phyloP scores from a whole-genome alignment of 2,329 filamentous ascomycete species.

The Westerdykella ornata region DNA sequence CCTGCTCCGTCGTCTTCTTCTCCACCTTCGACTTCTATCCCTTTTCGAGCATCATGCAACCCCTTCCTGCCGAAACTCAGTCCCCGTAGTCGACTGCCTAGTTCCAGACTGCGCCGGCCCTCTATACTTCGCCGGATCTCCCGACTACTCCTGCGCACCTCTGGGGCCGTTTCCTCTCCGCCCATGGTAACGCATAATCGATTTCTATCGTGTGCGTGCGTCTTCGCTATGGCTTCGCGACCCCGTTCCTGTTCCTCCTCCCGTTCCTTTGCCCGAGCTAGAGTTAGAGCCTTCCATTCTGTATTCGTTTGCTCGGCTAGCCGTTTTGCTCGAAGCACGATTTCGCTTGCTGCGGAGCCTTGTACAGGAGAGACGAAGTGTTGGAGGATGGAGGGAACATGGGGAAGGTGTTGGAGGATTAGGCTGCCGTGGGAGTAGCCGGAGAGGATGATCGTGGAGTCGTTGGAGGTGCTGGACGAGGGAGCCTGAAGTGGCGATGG shows the following conservation, averaged over 20 bases:
- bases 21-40: constrained; percentile 3
- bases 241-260: constrained; percentile 12
- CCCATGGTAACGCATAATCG: constrained; percentile 37
- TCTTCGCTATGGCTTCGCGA: no score
- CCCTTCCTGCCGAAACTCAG: constrained; percentile 21
- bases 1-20: constrained; percentile 20
- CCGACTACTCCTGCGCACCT: constrained; percentile 37
- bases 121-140: constrained; percentile 34
- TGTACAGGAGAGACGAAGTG: constrained; percentile 50
- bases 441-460: constrained; percentile 53
- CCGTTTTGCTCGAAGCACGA: constrained; percentile 61
- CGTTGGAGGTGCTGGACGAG: not conserved
- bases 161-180: constrained; percentile 43
- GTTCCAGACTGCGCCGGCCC: constrained; percentile 31
- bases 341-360: constrained; percentile 60
- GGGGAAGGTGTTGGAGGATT: constrained; percentile 66
- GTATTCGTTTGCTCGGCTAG: constrained; percentile 58
- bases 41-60: not conserved
- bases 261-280: constrained; percentile 26
- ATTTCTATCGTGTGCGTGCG: not conserved
- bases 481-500: not conserved
- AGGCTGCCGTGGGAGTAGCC: constrained; percentile 92
- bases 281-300: constrained; percentile 29
- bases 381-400: constrained; percentile 49
- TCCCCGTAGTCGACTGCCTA: constrained; percentile 21